A percentile compares a stretch with the other conserved stretches of the same genome.
These are phyloP conservation scores for Eutrema yunnanense DNA, from an alignment of 345 rosid species.

Conservation along the genomic window DNA sequence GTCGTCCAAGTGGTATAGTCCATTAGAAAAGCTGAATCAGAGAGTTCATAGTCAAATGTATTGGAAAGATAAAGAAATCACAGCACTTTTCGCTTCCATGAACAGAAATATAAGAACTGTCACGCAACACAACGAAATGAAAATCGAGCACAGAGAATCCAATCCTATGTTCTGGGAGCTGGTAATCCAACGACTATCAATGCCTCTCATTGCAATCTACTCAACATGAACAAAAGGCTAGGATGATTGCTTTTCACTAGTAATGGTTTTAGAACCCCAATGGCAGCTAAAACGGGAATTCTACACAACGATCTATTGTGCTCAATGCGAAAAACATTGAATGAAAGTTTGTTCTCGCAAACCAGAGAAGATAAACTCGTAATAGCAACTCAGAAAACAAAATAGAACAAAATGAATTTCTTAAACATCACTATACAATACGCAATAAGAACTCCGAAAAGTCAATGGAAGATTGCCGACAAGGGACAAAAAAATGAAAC, in stretches of 20 bases:
- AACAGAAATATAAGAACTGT: not conserved
- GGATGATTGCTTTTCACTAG: not conserved
- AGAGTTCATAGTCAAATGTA: conserved; percentile 8
- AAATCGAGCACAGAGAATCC: not conserved
- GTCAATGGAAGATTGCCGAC: conserved; percentile 13
- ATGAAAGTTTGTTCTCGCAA: not conserved
- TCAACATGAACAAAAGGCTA: not conserved
- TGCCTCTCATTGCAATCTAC: not conserved
- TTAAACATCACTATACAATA: not conserved
- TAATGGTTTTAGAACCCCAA: not conserved
- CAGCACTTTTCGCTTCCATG: not conserved
- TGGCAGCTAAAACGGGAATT: not conserved
- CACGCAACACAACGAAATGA: not conserved
- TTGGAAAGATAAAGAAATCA: not conserved
- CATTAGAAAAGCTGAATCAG: conserved; percentile 44
- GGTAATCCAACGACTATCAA: not conserved
- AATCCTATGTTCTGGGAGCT: conserved; percentile 1
- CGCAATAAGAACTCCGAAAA: not conserved
- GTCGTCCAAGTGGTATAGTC: conserved; percentile 32
- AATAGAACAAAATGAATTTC: not conserved
- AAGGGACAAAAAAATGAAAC: not conserved
- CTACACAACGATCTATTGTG: not conserved
- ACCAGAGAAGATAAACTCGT: not conserved
- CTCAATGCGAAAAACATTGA: too few relatives aligned
- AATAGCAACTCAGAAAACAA: not conserved